A percentile compares a stretch with the other conserved stretches of the same genome.
Evolutionary conservation across 768 basidiomycete genomes (phyloP).

Genomic region (Hygrophoropsis aurantiaca): DNA sequence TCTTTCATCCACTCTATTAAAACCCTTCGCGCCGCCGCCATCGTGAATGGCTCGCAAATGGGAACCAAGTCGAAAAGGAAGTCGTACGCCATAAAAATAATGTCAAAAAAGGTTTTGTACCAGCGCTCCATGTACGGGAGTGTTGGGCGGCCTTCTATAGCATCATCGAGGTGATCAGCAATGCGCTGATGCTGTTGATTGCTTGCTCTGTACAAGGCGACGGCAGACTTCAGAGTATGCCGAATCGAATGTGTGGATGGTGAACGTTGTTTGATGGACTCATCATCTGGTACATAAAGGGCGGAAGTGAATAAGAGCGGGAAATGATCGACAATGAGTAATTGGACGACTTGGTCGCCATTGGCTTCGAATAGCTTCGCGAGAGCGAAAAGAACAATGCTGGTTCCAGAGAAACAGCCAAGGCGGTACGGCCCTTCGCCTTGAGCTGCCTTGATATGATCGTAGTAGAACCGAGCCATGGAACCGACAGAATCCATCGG

Average conservation of each 20-base stretch:
- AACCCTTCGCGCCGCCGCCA: not conserved
- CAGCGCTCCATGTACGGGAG: not conserved
- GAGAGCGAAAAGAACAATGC: not conserved
- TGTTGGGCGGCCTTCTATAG: not conserved
- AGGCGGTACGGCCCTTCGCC: conserved; percentile 20
- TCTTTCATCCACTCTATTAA: not conserved
- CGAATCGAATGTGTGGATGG: not conserved
- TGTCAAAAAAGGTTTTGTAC: not conserved
- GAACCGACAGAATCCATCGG: conserved; percentile 10
- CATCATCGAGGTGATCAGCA: not conserved
- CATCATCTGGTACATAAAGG: not conserved
- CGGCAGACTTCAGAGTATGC: no score
- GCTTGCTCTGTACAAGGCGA: no score
- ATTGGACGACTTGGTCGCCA: not conserved
- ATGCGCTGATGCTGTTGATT: no score
- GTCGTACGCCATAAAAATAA: not conserved
- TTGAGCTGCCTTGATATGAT: conserved; percentile 15
- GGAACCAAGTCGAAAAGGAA: not conserved
- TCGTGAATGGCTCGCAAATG: not conserved
- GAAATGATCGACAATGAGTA: conserved; percentile 1
- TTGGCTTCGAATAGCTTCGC: not conserved
- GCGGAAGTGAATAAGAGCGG: not conserved
- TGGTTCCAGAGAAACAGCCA: conserved; percentile 9
- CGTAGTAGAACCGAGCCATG: conserved; percentile 15
- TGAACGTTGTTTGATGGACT: not conserved